These are phyloP conservation scores for Durusdinium trenchii DNA, from an alignment of 73 alveolate species.

Conservation along the genomic window DNA sequence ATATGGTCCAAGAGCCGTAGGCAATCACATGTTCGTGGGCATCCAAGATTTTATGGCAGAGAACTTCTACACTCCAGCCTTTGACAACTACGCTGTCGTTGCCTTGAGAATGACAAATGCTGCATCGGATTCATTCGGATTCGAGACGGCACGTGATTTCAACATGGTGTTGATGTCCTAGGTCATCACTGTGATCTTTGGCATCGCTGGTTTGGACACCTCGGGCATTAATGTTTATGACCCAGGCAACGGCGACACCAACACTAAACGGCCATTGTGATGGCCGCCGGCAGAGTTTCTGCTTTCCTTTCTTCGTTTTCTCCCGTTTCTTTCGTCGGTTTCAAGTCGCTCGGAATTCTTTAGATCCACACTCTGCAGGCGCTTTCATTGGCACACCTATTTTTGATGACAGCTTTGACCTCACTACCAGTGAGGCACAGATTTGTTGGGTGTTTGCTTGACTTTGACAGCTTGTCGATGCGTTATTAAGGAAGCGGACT, in stretches of 20 bases:
- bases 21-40: slow-evolving; percentile 84
- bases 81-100: slow-evolving; percentile 43
- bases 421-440: slow-evolving; percentile 55
- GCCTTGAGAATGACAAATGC: background rate
- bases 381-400: slow-evolving; percentile 80
- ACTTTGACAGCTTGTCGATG: too few species aligned
- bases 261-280: too few species aligned
- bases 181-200: slow-evolving; percentile 49
- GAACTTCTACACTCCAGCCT: slow-evolving; percentile 83
- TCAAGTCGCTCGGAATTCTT: too few species aligned
- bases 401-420: slow-evolving; percentile 70
- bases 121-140: background rate
- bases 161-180: background rate
- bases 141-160: background rate
- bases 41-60: slow-evolving; percentile 85
- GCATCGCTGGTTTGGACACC: slow-evolving; percentile 76
- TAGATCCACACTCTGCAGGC: too few species aligned
- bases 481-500: too few species aligned
- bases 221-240: slow-evolving; percentile 73
- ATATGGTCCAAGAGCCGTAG: too few species aligned
- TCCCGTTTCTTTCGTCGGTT: too few species aligned
- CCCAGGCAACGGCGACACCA: slow-evolving; percentile 60
- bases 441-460: too few species aligned
- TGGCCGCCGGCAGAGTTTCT: too few species aligned
- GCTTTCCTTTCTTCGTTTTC: too few species aligned